Base-by-base conservation (phyloP, 2,329 filamentous ascomycete genomes). In the Coniochaeta ligniaria region DNA sequence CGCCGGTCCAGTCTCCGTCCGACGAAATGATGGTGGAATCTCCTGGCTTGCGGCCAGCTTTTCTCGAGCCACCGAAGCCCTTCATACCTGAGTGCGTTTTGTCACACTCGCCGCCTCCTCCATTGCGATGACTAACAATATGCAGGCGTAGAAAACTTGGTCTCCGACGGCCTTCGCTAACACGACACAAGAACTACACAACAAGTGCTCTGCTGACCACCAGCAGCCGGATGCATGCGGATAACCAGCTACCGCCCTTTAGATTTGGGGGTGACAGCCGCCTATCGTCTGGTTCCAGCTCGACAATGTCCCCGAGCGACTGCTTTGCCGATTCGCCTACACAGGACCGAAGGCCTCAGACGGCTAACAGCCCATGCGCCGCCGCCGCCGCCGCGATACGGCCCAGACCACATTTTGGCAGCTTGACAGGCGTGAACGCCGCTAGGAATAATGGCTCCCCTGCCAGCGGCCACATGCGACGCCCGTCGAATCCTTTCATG, bases 321-420 rank as follows among this genome's bases (percentile, higher is more conserved):
- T 92, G 89, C 78, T 96, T 96, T 72, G 82, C 87, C 64, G 85
- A 89, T 66, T 95, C 92, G 14, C 90, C 93, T 2, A 86, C 88
- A 16, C 88, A 88, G 64, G 87, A 93, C 67, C 81, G 83, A 61
- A 80, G 85, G 60, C 78, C 84, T 28, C 78, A 83, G 59, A 84
- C 85, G 38, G 83, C 84, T 59, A 83, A 83, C 69, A 88, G 83
- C 67, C 84, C 79, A 52, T 83, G 75, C 63, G 75, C 77, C 61
- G 16, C 59, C 4, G 62, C 65, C 9, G 65, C 67, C 43, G 78
- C 74, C 62, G 76, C 84, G 54, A 79, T 85, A 65, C 86, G 88
- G 45, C 75, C 85, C 55, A 87, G 89, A 68, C 80, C 85, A 62
- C 82, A 89, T 45, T 89, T 92, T 64, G 77, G 83, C 55, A 82